Base-by-base conservation (phyloP, 257 asterid species). In the Forsythia suspensa region DNA sequence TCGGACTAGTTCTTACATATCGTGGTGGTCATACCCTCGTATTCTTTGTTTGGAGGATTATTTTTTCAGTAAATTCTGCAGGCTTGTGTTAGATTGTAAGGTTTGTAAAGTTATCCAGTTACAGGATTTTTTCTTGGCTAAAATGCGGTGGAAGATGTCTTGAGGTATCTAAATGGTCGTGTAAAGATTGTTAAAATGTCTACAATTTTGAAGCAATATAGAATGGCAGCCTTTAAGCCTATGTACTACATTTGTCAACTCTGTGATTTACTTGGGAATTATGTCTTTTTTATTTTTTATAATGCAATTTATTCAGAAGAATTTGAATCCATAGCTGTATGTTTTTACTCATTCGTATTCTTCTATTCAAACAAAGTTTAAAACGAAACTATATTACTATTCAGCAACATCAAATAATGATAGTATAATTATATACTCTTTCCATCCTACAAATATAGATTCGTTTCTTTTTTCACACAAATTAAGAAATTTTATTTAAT, bases 101-200 rank as follows among this genome's bases (percentile, higher is more conserved):
- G 72, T 75, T 69, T 90, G 92, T 87, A 90, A 86, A 63, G 91
- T 80, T 42, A 43, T 76, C 44, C 63, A 63, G 74, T 73, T 72
- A 71, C 70, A 72, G 80, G 78, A 85, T 77, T 86, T 81, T 87
- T 83, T 84, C 73, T 84, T 77, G 68, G 84, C 72, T 36, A 72
- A 59, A 72, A 71, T 16, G 51, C 38, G 70, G 59, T 75, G 84
- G 76, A 80, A 80, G 78, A 80, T 75, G 69, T 18, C 72, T 48
- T 15, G 46, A 70, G 73, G 76, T 68, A 72, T 7, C 37, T 11
- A 51, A 38, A 11, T 36, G 51, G 42, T 71, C 10, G 29, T 41
- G 79, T 80, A 67, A 48, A 80, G 43, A 38, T 48, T 70, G 74
- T 76, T 42, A 42, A 8, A 59, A 41, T 73, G 36, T 37, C 76